These are phyloP conservation scores for Huntiella moniliformis DNA, from an alignment of 2,329 filamentous ascomycete species.

Conservation along the genomic window DNA sequence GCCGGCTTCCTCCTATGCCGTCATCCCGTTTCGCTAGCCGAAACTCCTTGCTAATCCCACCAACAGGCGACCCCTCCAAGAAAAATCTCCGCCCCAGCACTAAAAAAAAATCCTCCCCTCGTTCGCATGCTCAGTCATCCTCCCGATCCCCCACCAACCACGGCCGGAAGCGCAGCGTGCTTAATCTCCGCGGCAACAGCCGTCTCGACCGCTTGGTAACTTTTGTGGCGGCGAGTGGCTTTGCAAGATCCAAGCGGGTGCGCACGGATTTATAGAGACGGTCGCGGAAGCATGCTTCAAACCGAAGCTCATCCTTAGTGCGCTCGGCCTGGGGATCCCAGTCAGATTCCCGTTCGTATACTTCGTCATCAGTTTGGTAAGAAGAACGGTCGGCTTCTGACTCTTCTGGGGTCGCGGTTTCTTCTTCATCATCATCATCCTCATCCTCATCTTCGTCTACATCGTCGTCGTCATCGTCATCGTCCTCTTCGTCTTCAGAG, in stretches of 20 bases:
- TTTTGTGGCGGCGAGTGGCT: not conserved
- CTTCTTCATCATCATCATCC: not conserved
- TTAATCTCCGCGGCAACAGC: not conserved
- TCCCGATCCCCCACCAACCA: not conserved
- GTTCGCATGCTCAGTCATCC: too few species aligned
- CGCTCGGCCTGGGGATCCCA: conserved; percentile 2
- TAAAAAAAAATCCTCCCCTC: too few species aligned
- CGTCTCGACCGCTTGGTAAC: not conserved
- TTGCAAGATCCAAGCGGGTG: not conserved
- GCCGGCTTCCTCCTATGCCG: too few species aligned
- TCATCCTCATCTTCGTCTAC: not conserved
- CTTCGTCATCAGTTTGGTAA: not conserved
- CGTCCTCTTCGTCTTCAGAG: not conserved
- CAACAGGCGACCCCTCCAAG: too few species aligned
- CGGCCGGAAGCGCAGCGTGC: not conserved
- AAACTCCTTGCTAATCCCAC: too few species aligned
- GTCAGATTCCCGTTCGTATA: not conserved
- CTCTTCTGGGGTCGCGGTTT: not conserved
- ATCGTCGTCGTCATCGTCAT: not conserved
- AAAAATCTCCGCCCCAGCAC: too few species aligned
- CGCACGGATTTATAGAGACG: not conserved
- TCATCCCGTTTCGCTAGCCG: too few species aligned
- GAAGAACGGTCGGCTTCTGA: not conserved
- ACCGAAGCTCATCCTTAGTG: not conserved
- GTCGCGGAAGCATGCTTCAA: conserved; percentile 1